Conservation (phyloP, 78 protist genomes). For the Emiliania huxleyi region DNA sequence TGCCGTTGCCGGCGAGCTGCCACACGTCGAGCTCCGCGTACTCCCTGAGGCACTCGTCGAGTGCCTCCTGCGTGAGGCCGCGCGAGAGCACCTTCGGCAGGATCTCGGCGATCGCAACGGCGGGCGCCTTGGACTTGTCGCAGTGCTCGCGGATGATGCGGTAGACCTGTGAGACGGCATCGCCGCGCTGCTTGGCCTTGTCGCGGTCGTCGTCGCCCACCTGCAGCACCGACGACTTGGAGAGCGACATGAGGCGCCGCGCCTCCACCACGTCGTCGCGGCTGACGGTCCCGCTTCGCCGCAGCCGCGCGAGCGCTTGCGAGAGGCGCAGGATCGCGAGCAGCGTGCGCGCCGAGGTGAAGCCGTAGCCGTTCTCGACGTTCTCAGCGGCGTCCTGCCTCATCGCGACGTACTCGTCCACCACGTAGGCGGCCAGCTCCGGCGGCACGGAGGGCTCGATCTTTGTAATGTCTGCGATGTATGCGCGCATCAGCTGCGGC, state of each 20-base stretch:
- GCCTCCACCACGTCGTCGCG: constrained; percentile 87
- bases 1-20: neutral
- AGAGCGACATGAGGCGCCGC: constrained; percentile 69
- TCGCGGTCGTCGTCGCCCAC: neutral
- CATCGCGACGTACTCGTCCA: constrained; percentile 61
- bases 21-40: constrained; percentile 31
- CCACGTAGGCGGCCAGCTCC: constrained; percentile 64
- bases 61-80: neutral
- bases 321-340: constrained; percentile 92
- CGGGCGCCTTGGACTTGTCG: neutral
- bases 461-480: constrained; percentile 56
- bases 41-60: neutral
- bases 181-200: neutral
- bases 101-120: neutral
- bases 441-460: constrained; percentile 72
- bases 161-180: neutral
- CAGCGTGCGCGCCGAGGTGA: constrained; percentile 92
- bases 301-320: constrained; percentile 86
- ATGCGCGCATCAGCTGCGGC: constrained; percentile 71
- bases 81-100: neutral
- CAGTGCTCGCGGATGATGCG: neutral
- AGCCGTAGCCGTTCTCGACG: neutral
- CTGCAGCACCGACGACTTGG: constrained; percentile 44
- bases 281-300: constrained; percentile 51
- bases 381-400: constrained; percentile 35